Evolutionary conservation across 495 filamentous ascomycete genomes (phyloP).

Genomic region (Penicillium alfredii): DNA sequence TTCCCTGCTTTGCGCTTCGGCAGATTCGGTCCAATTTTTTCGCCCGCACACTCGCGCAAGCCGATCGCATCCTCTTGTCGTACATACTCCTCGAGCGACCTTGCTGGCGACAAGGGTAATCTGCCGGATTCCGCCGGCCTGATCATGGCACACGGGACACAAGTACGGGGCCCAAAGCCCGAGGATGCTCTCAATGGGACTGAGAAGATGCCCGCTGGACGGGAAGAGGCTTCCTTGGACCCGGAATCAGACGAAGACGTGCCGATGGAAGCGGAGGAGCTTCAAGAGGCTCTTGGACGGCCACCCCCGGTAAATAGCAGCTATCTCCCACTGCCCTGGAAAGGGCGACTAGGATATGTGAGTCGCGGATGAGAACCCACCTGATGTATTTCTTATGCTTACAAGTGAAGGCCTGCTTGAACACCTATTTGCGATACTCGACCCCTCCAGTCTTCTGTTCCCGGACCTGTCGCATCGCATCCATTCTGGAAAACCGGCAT

Average conservation of each 20-base stretch:
- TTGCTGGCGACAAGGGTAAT: slow-evolving; percentile 1
- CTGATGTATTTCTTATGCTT: too few species aligned
- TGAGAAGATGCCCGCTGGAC: slow-evolving; percentile 7
- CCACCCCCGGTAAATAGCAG: slow-evolving; percentile 77
- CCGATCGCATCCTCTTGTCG: not conserved
- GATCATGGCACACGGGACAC: slow-evolving; percentile 6
- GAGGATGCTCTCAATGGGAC: slow-evolving; percentile 19
- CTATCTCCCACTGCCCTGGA: slow-evolving; percentile 88
- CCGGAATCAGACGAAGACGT: slow-evolving; percentile 46
- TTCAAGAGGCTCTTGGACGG: slow-evolving; percentile 48
- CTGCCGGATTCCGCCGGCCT: too few species aligned
- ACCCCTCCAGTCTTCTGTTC: slow-evolving; percentile 88
- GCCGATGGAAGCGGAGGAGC: slow-evolving; percentile 36
- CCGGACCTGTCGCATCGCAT: slow-evolving; percentile 84
- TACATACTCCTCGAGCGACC: slow-evolving; percentile 5
- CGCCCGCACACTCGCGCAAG: not conserved
- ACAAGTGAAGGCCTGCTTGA: slow-evolving; percentile 66
- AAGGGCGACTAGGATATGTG: slow-evolving; percentile 86
- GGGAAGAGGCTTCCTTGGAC: slow-evolving; percentile 27
- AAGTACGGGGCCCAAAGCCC: slow-evolving; percentile 9
- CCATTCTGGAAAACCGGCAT: slow-evolving; percentile 83
- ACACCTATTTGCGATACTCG: slow-evolving; percentile 83
- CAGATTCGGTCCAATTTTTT: not conserved
- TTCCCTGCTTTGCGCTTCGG: slow-evolving; percentile 1
- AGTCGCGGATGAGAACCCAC: too few species aligned